phyloP scores from a whole-genome alignment of 2,329 filamentous ascomycete genomes.

The Neoarthrinium moseri region DNA sequence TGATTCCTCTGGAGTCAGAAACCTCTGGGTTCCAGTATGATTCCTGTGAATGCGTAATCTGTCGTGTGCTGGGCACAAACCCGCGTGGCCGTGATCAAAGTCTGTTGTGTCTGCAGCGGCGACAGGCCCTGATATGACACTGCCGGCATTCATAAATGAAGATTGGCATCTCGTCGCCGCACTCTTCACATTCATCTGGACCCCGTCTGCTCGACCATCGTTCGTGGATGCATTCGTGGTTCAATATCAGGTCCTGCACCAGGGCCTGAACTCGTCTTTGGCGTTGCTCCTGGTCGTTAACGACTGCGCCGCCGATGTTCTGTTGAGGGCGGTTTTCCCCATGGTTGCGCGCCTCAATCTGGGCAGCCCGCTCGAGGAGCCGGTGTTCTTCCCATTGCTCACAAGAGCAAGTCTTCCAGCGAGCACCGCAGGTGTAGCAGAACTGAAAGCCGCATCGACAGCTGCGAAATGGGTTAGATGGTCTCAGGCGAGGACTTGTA shows the following conservation, averaged over 20 bases:
- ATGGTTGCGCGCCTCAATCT: conserved; percentile 26
- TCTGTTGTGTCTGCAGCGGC: conserved; percentile 44
- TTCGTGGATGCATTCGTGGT: conserved; percentile 39
- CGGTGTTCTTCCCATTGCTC: conserved; percentile 35
- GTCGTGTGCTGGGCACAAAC: no score
- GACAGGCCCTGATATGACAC: conserved; percentile 44
- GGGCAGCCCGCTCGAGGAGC: conserved; percentile 30
- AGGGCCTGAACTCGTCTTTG: conserved; percentile 18
- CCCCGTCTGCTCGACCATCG: conserved; percentile 29
- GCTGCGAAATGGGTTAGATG: conserved; percentile 24
- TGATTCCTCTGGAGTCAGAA: no score
- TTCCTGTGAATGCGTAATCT: no score
- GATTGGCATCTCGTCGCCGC: conserved; percentile 22
- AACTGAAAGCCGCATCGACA: conserved; percentile 48
- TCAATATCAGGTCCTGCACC: conserved; percentile 24
- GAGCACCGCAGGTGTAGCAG: conserved; percentile 44
- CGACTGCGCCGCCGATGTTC: not conserved
- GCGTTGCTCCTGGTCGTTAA: not conserved
- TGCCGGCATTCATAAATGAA: conserved; percentile 47
- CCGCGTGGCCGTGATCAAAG: no score
- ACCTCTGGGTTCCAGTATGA: no score
- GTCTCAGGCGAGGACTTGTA: not conserved
- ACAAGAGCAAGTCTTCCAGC: conserved; percentile 40
- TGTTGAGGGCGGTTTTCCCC: not conserved
- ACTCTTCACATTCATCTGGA: conserved; percentile 18